Evolutionary conservation across 208 protist genomes (phyloP), one percentile per base, ranked within the genome.

Genomic region (Herpetomonas samuelpessoai): DNA sequence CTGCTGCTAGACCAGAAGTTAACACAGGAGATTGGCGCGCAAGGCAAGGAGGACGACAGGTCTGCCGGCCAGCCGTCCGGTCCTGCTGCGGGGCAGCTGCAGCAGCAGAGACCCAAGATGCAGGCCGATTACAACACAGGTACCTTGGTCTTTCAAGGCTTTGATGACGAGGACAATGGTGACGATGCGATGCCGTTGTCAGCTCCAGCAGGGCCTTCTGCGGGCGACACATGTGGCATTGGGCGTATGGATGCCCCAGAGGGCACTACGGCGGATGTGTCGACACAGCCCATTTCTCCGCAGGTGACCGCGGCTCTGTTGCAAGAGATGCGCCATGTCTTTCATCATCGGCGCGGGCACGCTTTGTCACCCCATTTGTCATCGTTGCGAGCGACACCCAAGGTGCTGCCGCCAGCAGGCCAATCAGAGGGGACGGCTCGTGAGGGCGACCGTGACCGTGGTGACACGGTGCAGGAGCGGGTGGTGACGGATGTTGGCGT

Each of bases 41-140:
- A 52, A 39, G 31, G 14, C 18, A 39, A 22, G 3, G 65, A 25
- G 12, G 26, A 21, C 48, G 35, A 39, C 7, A 16, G 31, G 1
- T 6, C n/a, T 24, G 22, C 39, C 26, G 10, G 48, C 28, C 6
- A 3, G 0, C 28, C 21, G 6, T 18, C 18, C 1, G 18, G 49
- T 9, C 27, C 18, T 30, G 35, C 29, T 3, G 22, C 26, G 21
- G 16, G 16, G 19, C 25, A 3, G 10, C 41, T 57, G 10, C 48
- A 50, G 2, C 46, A 53, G 2, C 49, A 57, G 22, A 25, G 19
- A 2, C 12, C 79, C 12, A 64, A 68, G 19, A 85, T 91, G 62
- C 35, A 78, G 16, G 85, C 76, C 1, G 76, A 95, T 60, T 86
- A 79, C 68, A 79, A 82, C 62, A 84, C 83, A 10, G 88, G 88